A percentile compares a stretch with the other conserved stretches of the same genome.
Evolutionary conservation across 305 asterid genomes (phyloP).

Genomic region (Petunia hybrid): DNA sequence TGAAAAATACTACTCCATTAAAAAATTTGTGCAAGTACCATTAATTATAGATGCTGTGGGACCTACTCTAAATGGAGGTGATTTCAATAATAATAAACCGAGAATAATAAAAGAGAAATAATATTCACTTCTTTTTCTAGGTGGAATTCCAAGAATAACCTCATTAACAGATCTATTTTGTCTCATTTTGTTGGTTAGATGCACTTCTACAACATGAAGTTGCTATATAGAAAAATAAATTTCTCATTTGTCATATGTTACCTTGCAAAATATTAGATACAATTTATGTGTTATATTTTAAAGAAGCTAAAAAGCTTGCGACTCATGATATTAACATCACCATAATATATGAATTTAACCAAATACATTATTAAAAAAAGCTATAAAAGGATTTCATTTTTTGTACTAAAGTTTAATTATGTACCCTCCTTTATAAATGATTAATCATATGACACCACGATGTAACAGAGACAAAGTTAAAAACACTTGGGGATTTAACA

Average conservation of each 20-base stretch:
- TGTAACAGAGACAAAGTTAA: no score
- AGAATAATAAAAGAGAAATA: neutral
- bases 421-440: no score
- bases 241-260: neutral
- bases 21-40: constrained; percentile 16
- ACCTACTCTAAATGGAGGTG: constrained; percentile 7
- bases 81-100: neutral
- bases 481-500: no score
- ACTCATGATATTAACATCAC: neutral
- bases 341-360: no score
- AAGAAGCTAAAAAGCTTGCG: neutral
- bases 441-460: no score
- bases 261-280: neutral
- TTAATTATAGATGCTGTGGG: neutral
- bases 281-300: neutral
- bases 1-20: neutral
- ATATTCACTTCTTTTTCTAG: neutral
- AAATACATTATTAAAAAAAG: no score
- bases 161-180: neutral
- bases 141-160: constrained; percentile 4
- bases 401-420: no score
- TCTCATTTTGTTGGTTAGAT: constrained; percentile 22
- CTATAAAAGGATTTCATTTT: no score
- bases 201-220: neutral
- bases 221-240: neutral